Evolutionary conservation across 2,329 filamentous ascomycete genomes (phyloP).

Genomic region (Sphaerulina populicola): DNA sequence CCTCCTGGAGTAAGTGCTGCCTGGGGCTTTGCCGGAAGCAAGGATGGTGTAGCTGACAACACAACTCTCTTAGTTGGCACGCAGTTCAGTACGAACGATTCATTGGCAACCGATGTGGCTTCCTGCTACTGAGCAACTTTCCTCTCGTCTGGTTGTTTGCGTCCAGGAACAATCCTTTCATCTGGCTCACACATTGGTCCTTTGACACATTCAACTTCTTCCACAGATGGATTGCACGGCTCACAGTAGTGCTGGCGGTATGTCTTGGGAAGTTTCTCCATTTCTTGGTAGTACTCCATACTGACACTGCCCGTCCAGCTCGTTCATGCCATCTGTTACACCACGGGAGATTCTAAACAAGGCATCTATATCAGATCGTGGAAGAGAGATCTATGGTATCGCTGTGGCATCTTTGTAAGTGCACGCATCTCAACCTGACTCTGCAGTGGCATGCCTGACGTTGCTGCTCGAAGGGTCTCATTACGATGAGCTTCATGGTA

Average conservation of each 20-base stretch:
- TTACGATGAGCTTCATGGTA: constrained; percentile 40
- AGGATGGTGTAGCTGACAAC: no score
- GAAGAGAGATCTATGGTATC: no score
- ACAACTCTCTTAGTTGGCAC: constrained; percentile 37
- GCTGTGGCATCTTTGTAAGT: constrained; percentile 9
- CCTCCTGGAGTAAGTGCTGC: no score
- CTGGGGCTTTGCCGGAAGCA: no score
- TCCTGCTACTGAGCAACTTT: constrained; percentile 56
- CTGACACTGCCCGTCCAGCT: no score
- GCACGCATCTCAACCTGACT: constrained; percentile 38
- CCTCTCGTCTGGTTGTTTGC: constrained; percentile 59
- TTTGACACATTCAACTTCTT: constrained; percentile 60
- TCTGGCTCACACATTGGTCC: constrained; percentile 51
- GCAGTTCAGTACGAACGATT: constrained; percentile 49
- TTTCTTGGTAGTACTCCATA: no score
- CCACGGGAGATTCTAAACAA: no score
- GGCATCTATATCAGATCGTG: no score
- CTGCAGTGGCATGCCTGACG: no score
- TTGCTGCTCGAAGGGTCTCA: constrained; percentile 21
- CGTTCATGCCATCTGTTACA: no score
- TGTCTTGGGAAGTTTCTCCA: no score
- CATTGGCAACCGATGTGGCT: constrained; percentile 55
- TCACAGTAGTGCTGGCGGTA: constrained; percentile 52
- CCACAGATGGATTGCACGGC: constrained; percentile 57
- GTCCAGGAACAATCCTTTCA: constrained; percentile 56